phyloP scores from a whole-genome alignment of 768 basidiomycete genomes.

The Galerina marginata region DNA sequence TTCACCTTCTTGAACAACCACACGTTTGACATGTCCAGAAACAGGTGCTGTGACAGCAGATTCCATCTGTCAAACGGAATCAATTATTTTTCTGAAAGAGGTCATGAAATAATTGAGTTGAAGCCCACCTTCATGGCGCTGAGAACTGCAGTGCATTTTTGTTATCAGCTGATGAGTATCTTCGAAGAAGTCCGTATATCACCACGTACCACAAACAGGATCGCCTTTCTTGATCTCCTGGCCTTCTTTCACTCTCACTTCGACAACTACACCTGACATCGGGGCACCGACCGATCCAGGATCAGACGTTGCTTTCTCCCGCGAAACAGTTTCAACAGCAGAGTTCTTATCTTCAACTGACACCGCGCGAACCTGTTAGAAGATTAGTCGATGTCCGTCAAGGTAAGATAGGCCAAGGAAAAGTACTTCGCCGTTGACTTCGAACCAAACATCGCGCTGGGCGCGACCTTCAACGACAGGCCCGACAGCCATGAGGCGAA shows the following conservation, averaged over 20 bases:
- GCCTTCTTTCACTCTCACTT: constrained; percentile 97
- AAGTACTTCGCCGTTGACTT: constrained; percentile 91
- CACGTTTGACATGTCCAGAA: constrained; percentile 94
- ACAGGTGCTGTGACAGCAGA: constrained; percentile 96
- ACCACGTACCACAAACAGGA: constrained; percentile 81
- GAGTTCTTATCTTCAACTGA: constrained; percentile 97
- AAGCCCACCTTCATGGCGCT: constrained; percentile 92
- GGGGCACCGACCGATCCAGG: constrained; percentile 98
- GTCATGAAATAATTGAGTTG: constrained; percentile 11
- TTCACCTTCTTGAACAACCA: constrained; percentile 85
- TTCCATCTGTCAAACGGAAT: constrained; percentile 77
- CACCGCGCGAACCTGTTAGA: constrained; percentile 84
- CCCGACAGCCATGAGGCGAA: constrained; percentile 94
- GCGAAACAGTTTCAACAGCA: constrained; percentile 91
- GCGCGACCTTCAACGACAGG: constrained; percentile 91
- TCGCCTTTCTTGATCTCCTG: constrained; percentile 99
- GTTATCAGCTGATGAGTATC: constrained; percentile 25
- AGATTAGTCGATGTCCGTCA: constrained; percentile 21
- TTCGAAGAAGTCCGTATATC: constrained; percentile 16
- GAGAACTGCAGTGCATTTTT: constrained; percentile 59
- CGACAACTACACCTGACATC: constrained; percentile 98
- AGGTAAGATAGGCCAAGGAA: constrained; percentile 6
- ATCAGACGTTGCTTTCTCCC: constrained; percentile 93
- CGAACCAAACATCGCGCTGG: constrained; percentile 97
- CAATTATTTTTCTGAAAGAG: constrained; percentile 17